Conservation (phyloP, 2,329 filamentous ascomycete species). For the Fusarium dlaminii region DNA sequence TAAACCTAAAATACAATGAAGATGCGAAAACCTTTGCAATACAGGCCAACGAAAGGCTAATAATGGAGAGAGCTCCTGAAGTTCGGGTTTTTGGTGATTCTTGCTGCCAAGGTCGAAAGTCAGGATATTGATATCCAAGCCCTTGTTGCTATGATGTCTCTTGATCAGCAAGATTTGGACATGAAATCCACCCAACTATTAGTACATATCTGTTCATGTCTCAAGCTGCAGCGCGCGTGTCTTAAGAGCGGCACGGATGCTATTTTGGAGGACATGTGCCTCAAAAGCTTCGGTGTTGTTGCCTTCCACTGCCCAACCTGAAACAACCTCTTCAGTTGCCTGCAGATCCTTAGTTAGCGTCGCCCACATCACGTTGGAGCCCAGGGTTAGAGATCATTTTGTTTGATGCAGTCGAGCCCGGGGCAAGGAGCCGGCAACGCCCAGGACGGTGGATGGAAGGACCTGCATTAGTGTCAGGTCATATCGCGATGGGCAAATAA, state of each 20-base stretch:
- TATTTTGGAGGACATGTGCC: conserved; percentile 11
- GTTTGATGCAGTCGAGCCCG: conserved; percentile 34
- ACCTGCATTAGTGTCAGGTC: conserved; percentile 43
- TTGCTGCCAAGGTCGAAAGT: not conserved
- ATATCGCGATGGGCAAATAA: conserved; percentile 35
- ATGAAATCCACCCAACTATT: not conserved
- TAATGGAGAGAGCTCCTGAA: not conserved
- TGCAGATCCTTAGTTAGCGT: conserved; percentile 39
- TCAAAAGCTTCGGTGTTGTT: conserved; percentile 12
- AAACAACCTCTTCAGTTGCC: conserved; percentile 38
- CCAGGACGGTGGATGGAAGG: conserved; percentile 39
- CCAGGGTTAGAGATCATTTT: conserved; percentile 23
- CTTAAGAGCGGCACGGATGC: conserved; percentile 18
- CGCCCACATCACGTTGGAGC: conserved; percentile 18
- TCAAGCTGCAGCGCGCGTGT: conserved; percentile 2
- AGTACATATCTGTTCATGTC: not conserved
- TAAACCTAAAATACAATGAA: conserved; percentile 17
- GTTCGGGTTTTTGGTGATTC: not conserved
- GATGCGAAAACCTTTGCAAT: conserved; percentile 7
- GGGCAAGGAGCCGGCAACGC: conserved; percentile 28
- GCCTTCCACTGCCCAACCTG: conserved; percentile 36
- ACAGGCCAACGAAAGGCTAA: not conserved
- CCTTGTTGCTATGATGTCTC: not conserved
- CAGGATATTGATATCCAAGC: not conserved
- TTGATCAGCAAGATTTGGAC: not conserved